Evolutionary conservation across 2,329 filamentous ascomycete species (phyloP).

Genomic region (Bipolaris bicolor): DNA sequence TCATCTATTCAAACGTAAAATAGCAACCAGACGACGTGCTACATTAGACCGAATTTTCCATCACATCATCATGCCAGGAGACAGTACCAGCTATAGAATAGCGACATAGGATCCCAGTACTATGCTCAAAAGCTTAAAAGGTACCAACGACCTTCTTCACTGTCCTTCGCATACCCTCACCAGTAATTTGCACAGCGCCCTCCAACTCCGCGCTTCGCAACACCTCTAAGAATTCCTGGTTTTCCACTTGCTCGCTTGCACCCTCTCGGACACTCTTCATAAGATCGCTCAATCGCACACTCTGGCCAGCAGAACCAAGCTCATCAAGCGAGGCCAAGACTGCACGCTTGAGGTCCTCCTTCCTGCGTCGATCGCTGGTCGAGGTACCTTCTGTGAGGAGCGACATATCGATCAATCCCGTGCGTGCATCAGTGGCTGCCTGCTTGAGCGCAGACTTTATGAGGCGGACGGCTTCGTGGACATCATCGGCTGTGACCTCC

Average conservation of each 20-base stretch:
- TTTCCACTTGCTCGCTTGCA: slow-evolving; percentile 67
- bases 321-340: slow-evolving; percentile 80
- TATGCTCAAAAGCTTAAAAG: slow-evolving; percentile 23
- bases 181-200: slow-evolving; percentile 77
- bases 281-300: slow-evolving; percentile 80
- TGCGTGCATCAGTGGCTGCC: slow-evolving; percentile 89
- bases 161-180: slow-evolving; percentile 82
- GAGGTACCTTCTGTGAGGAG: slow-evolving; percentile 93
- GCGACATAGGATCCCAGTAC: background rate
- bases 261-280: slow-evolving; percentile 71
- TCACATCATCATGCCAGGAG: background rate
- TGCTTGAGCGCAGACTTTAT: slow-evolving; percentile 96
- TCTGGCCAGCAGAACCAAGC: slow-evolving; percentile 64
- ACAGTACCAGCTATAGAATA: background rate
- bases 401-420: slow-evolving; percentile 95
- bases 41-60: background rate
- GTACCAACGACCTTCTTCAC: slow-evolving; percentile 70
- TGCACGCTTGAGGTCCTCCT: slow-evolving; percentile 82
- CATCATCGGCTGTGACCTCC: slow-evolving; percentile 79
- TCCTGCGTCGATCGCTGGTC: slow-evolving; percentile 80
- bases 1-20: background rate
- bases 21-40: background rate
- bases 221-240: slow-evolving; percentile 80
- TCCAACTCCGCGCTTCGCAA: slow-evolving; percentile 83
- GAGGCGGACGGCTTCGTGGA: slow-evolving; percentile 86